Base-by-base conservation (phyloP, 257 asterid genomes). In the Plantago ovata region DNA sequence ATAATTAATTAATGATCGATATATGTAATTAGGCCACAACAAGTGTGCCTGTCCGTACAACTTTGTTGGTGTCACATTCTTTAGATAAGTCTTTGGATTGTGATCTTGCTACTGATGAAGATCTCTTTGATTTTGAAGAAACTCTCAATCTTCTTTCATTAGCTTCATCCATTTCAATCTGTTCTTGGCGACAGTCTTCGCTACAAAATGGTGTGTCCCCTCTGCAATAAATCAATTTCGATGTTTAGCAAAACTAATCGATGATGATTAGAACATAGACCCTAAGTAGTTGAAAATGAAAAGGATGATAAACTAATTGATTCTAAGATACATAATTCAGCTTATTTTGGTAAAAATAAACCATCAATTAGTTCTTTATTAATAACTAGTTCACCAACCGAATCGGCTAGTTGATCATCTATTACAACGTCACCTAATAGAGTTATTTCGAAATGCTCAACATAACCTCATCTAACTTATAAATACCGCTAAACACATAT, bases 181-280 rank as follows among this genome's bases (percentile, higher is more conserved):
- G 98, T 42, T 92, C 95, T 54, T 92, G 92, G 60, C 98, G 75
- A 80, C 98, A 92, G 69, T 89, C 96, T 36, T 81, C 76, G 85
- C 96, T 89, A 58, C 96, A 89, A 70, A 85, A 89, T 20, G 96
- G 96, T 1, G 94, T 85, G 52, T 87, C 65, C 63, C 98, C 98
- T 80, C 98, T 91, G 96, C 77, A 75, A 63, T 52, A 7, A 47
- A 50, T 10, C 11, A 6, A 61, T 23, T 39, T 14, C 24, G 10
- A 13, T 36, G n/a, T 40, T n/a, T 49, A 10, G 14, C 23, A 6
- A 2, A 28, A 28, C 36, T 28, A 28, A 28, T 3, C 36, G n/a
- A n/a, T n/a, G n/a, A n/a, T n/a, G n/a, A n/a, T n/a, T n/a, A n/a
- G n/a, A n/a, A n/a, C n/a, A n/a, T n/a, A n/a, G n/a, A n/a, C n/a